Evolutionary conservation across 2,329 filamentous ascomycete genomes (phyloP).

Genomic region (Apiospora malaysiana): DNA sequence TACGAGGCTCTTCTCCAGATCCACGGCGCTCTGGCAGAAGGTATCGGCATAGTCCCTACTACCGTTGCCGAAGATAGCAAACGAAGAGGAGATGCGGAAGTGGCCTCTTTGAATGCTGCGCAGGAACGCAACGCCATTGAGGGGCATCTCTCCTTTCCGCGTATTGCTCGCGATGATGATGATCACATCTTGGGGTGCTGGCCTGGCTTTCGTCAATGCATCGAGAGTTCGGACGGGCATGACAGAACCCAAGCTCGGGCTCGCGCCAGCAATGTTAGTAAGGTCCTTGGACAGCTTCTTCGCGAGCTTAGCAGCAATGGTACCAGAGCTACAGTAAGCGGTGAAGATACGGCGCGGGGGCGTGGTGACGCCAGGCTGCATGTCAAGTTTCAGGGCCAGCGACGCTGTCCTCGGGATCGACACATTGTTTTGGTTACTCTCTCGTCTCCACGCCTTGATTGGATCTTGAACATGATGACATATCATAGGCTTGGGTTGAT

Average conservation of each 20-base stretch:
- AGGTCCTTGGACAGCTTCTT: conserved; percentile 26
- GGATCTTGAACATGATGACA: conserved; percentile 35
- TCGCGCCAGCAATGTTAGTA: neutral
- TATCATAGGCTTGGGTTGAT: conserved; percentile 39
- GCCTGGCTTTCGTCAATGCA: neutral
- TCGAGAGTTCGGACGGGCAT: conserved; percentile 16
- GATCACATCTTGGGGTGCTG: neutral
- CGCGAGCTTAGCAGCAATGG: conserved; percentile 29
- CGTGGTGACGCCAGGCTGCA: neutral
- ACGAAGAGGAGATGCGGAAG: neutral
- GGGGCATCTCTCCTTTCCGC: conserved; percentile 17
- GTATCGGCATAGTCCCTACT: conserved; percentile 20
- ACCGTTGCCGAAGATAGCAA: conserved; percentile 21
- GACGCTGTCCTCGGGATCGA: neutral
- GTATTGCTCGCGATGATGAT: conserved; percentile 13
- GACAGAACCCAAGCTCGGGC: conserved; percentile 1
- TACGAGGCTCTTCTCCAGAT: neutral
- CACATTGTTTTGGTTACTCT: conserved; percentile 15
- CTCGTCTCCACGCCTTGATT: conserved; percentile 35
- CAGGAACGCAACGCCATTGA: conserved; percentile 5
- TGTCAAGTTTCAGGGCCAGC: neutral
- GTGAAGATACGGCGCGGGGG: conserved; percentile 22
- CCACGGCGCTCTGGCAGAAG: conserved; percentile 19
- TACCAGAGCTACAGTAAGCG: conserved; percentile 33
- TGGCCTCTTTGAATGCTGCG: neutral